Evolutionary conservation across 2,329 filamentous ascomycete genomes (phyloP).

Genomic region (Cladosporium velox): DNA sequence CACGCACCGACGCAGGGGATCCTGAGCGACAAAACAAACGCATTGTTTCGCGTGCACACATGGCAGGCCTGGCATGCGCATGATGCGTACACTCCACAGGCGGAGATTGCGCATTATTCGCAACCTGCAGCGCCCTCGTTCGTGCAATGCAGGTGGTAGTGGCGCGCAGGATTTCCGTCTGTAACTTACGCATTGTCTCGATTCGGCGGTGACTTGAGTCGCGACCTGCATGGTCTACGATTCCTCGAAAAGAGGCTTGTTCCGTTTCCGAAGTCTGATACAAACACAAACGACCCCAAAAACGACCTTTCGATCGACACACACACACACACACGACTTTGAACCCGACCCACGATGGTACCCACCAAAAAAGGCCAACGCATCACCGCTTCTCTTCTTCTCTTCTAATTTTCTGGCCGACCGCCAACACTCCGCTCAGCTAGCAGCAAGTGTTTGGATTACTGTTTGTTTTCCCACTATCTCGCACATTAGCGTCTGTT

Average conservation of each 20-base stretch:
- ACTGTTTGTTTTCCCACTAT: not conserved
- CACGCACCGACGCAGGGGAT: conserved; percentile 8
- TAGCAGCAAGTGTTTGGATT: conserved; percentile 10
- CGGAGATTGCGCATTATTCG: conserved; percentile 13
- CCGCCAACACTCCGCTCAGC: conserved; percentile 7
- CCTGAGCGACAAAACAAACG: not conserved
- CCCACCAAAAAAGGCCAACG: conserved; percentile 4
- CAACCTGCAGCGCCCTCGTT: not conserved
- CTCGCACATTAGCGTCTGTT: conserved; percentile 4
- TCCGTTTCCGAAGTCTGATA: not conserved
- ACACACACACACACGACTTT: not conserved
- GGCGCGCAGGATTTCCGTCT: not conserved
- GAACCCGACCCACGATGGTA: not conserved
- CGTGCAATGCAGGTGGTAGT: not conserved
- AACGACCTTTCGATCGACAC: not conserved
- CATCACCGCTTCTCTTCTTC: not conserved
- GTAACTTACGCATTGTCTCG: not conserved
- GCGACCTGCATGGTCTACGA: not conserved
- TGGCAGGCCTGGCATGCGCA: not conserved
- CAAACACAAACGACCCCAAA: not conserved
- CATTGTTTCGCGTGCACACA: conserved; percentile 12
- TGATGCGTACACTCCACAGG: not conserved
- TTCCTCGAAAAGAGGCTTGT: conserved; percentile 3
- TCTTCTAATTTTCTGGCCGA: conserved; percentile 3
- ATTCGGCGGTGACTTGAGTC: not conserved